Conservation (phyloP, 768 basidiomycete genomes). For the Auricularia sp. region DNA sequence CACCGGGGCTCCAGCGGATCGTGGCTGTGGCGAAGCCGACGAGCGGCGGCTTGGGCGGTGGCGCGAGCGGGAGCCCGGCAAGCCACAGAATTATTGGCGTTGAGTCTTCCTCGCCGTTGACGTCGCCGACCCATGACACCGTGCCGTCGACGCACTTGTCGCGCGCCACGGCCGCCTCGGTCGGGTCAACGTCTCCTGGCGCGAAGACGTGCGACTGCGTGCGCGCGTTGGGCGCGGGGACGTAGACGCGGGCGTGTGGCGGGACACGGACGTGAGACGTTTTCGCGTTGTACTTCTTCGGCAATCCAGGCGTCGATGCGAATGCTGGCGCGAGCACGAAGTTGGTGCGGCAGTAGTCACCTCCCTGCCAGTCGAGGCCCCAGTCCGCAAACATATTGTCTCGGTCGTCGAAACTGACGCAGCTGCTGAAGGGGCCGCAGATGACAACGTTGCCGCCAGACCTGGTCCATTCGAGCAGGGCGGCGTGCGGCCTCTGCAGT, state of each 20-base stretch:
- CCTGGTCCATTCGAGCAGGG: constrained; percentile 29
- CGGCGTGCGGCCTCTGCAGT: constrained; percentile 14
- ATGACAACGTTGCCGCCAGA: constrained; percentile 29
- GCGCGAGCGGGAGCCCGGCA: constrained; percentile 16
- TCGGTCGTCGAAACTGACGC: constrained; percentile 17
- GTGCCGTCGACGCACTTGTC: constrained; percentile 19
- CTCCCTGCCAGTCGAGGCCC: constrained; percentile 28
- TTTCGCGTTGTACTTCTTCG: constrained; percentile 31
- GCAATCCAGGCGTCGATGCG: neutral
- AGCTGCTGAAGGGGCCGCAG: constrained; percentile 25
- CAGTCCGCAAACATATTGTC: constrained; percentile 16
- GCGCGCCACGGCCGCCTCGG: constrained; percentile 20
- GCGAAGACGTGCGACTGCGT: constrained; percentile 17
- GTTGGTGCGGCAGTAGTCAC: constrained; percentile 31
- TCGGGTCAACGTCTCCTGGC: constrained; percentile 5
- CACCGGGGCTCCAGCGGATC: neutral
- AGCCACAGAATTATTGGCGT: constrained; percentile 24
- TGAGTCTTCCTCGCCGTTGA: constrained; percentile 19
- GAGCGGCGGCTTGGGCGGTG: neutral
- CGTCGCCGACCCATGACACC: constrained; percentile 28
- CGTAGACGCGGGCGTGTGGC: constrained; percentile 25
- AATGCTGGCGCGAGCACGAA: constrained; percentile 22
- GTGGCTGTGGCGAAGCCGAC: neutral
- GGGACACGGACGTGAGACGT: constrained; percentile 25
- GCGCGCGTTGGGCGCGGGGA: constrained; percentile 9